phyloP scores from a whole-genome alignment of 2,329 filamentous ascomycete species.

The Aspergillus neoniger region DNA sequence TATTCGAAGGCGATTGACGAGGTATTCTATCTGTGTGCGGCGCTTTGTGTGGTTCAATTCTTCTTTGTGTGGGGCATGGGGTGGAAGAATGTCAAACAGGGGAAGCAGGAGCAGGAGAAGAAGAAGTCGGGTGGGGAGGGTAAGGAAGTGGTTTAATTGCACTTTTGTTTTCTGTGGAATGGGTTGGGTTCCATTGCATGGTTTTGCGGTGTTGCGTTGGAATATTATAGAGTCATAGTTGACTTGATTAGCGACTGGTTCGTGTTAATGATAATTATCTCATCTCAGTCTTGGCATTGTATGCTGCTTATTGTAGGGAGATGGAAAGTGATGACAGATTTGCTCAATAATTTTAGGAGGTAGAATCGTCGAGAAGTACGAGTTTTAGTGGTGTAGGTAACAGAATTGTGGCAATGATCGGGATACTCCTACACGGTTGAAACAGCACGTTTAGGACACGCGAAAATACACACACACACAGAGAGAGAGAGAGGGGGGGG shows the following conservation, averaged over 20 bases:
- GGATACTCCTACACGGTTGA: too few relatives aligned
- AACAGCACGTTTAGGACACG: too few relatives aligned
- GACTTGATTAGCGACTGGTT: not conserved
- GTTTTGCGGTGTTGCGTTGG: not conserved
- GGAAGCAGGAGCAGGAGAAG: constrained; percentile 11
- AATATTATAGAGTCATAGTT: not conserved
- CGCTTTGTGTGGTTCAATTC: constrained; percentile 18
- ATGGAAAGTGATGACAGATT: too few relatives aligned
- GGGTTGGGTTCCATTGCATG: not conserved
- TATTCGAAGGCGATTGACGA: constrained; percentile 31
- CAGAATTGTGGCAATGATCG: too few relatives aligned
- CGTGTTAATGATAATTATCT: not conserved
- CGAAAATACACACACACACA: too few relatives aligned
- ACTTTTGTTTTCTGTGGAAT: too few relatives aligned
- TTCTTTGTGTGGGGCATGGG: constrained; percentile 28
- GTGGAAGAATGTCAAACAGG: constrained; percentile 29
- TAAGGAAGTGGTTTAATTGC: not conserved
- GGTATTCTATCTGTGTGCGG: constrained; percentile 30
- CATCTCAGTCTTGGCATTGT: not conserved
- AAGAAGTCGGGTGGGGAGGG: not conserved
- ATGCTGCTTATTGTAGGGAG: too few relatives aligned
- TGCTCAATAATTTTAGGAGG: too few relatives aligned
- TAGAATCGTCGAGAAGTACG: too few relatives aligned
- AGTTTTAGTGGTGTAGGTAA: too few relatives aligned
- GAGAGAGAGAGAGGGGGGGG: too few relatives aligned